Base-by-base conservation (phyloP, 192 early-diverging fungal genomes). In the Irineochytrium annulatum region DNA sequence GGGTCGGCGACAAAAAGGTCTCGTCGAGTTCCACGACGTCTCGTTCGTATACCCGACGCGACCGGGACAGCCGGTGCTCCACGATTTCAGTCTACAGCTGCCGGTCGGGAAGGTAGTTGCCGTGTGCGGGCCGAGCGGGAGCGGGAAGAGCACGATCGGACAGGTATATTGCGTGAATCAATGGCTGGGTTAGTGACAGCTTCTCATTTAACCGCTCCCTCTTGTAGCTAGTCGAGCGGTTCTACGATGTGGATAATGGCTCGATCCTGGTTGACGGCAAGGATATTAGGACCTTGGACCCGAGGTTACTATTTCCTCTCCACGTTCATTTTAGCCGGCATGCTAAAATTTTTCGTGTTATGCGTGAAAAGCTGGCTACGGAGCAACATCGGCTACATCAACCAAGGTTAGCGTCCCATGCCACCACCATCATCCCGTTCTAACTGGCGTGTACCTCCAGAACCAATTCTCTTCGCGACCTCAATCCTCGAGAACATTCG, bases 311-410 rank as follows among this genome's bases (percentile, higher is more conserved):
- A 22, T 51, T 51, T 43, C 19, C 39, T 43, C 39, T 19, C 39
- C 29, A 14, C 19, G 45, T 60, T 45, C 28, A 28, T 48, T 29
- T 32, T 60, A 14, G n/a, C 1, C 30, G n/a, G n/a, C 3, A 62
- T 35, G 6, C 29, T 22, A 26, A 49, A 51, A 11, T 60, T 27
- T 32, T 24, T 24, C 13, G 17, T 41, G 1, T 26, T n/a, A n/a
- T n/a, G n/a, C n/a, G n/a, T n/a, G n/a, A n/a, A n/a, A 24, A 57
- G 55, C 29, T 75, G 73, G 73, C 49, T 75, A 27, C 57, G 65
- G 28, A 52, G 34, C 2, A 32, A 75, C 44, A 67, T 75, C 55
- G 73, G 73, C 2, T 74, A 74, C 57, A 74, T 75, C 33, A 65
- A 74, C 49, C 73, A 74, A 71, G 46, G 32, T 61, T 24, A 19